Evolutionary conservation across 2,329 filamentous ascomycete species (phyloP).

Genomic region (Alternaria postmessia): DNA sequence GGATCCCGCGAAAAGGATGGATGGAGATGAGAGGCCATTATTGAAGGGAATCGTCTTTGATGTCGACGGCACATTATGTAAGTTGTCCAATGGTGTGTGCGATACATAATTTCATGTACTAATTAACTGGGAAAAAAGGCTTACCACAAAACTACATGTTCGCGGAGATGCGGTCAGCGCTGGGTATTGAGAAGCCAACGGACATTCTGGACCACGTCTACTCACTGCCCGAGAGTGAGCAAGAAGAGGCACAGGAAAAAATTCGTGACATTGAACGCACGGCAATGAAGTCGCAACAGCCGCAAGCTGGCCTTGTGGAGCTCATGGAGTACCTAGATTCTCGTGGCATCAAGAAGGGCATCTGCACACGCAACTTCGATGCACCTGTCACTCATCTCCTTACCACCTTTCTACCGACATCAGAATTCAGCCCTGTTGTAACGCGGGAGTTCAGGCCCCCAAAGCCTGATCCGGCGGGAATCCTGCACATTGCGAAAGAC

Average conservation of each 20-base stretch:
- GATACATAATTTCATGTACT: conserved; percentile 7
- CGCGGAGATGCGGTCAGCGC: conserved; percentile 76
- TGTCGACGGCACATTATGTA: conserved; percentile 93
- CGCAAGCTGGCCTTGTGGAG: conserved; percentile 78
- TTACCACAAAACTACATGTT: conserved; percentile 98
- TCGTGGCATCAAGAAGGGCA: conserved; percentile 74
- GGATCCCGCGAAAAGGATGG: conserved; percentile 39
- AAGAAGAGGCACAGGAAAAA: conserved; percentile 72
- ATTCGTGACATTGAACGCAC: conserved; percentile 81
- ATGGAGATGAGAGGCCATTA: conserved; percentile 50
- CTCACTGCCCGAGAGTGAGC: conserved; percentile 68
- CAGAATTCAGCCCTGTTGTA: conserved; percentile 78
- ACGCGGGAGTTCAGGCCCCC: conserved; percentile 84
- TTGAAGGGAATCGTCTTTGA: conserved; percentile 79
- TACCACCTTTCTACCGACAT: conserved; percentile 72
- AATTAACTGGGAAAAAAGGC: conserved; percentile 57
- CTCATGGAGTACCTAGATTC: conserved; percentile 85
- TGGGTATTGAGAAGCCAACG: conserved; percentile 72
- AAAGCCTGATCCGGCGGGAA: conserved; percentile 88
- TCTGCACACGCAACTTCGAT: conserved; percentile 93
- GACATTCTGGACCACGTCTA: conserved; percentile 94
- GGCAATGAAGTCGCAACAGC: conserved; percentile 80
- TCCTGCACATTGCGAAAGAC: conserved; percentile 79
- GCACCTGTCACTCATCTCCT: conserved; percentile 78
- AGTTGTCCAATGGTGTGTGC: conserved; percentile 45